Conservation (phyloP, 768 basidiomycete genomes). For the Roridomyces roridus region DNA sequence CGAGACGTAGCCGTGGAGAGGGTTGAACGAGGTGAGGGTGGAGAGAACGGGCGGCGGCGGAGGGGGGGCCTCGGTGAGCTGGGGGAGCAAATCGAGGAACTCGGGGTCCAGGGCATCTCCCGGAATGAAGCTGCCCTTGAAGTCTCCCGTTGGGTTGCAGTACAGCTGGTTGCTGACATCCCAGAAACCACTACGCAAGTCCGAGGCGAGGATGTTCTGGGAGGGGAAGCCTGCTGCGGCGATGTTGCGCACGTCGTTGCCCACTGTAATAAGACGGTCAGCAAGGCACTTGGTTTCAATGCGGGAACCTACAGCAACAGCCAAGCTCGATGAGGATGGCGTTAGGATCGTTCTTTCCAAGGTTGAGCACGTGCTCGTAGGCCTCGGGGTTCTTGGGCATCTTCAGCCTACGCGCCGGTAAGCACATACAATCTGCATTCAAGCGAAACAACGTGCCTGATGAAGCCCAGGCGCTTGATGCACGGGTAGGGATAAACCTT, state of each 20-base stretch:
- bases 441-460: too few relatives aligned
- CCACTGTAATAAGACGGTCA: too few relatives aligned
- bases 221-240: slow-evolving; percentile 47
- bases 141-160: slow-evolving; percentile 53
- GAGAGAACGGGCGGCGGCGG: slow-evolving; percentile 32
- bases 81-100: slow-evolving; percentile 42
- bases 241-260: slow-evolving; percentile 45
- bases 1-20: slow-evolving; percentile 51
- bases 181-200: slow-evolving; percentile 55
- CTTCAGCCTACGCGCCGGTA: not conserved
- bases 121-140: slow-evolving; percentile 59
- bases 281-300: not conserved
- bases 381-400: slow-evolving; percentile 22
- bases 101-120: slow-evolving; percentile 59
- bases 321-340: slow-evolving; percentile 51
- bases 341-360: slow-evolving; percentile 30
- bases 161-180: slow-evolving; percentile 68
- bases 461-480: slow-evolving; percentile 37
- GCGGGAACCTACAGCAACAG: slow-evolving; percentile 44
- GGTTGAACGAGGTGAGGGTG: slow-evolving; percentile 47
- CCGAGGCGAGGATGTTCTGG: slow-evolving; percentile 36
- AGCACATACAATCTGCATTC: not conserved
- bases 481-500: slow-evolving; percentile 40
- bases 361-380: slow-evolving; percentile 37
- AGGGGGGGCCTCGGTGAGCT: slow-evolving; percentile 30